phyloP scores from a whole-genome alignment of 176 grass and related monocot species.

The maize (Zea mays) region DNA sequence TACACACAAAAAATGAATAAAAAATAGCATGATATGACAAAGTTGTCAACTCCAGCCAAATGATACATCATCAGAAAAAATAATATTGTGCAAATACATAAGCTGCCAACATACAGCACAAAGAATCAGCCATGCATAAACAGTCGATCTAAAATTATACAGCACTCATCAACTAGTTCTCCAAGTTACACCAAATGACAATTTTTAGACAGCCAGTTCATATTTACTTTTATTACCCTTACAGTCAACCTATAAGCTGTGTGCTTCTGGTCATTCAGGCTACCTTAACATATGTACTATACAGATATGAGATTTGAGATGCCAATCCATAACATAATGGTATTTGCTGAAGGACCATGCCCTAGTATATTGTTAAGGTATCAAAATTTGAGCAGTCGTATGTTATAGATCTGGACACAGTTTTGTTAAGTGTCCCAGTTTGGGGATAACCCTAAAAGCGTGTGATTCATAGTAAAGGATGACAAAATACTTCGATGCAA shows the following conservation, averaged over 20 bases:
- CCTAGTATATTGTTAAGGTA: background rate
- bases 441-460: slow-evolving; percentile 1
- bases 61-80: background rate
- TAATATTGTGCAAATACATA: slow-evolving; percentile 31
- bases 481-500: background rate
- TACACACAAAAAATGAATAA: slow-evolving; percentile 43
- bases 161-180: slow-evolving; percentile 4
- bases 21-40: background rate
- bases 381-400: background rate
- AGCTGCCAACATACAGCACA: background rate
- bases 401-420: slow-evolving; percentile 19
- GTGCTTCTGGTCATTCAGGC: background rate
- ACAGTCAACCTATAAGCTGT: slow-evolving; percentile 15
- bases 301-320: background rate
- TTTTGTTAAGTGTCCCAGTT: slow-evolving; percentile 4
- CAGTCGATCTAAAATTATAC: background rate
- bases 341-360: background rate
- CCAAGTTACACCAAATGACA: background rate
- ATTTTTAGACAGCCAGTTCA: background rate
- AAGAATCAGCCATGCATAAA: slow-evolving; percentile 16
- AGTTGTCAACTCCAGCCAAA: slow-evolving; percentile 22
- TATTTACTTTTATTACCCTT: background rate
- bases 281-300: background rate
- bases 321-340: background rate
- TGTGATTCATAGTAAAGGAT: background rate